Conservation (phyloP, 495 filamentous ascomycete genomes). For the Aspergillus avenaceus region DNA sequence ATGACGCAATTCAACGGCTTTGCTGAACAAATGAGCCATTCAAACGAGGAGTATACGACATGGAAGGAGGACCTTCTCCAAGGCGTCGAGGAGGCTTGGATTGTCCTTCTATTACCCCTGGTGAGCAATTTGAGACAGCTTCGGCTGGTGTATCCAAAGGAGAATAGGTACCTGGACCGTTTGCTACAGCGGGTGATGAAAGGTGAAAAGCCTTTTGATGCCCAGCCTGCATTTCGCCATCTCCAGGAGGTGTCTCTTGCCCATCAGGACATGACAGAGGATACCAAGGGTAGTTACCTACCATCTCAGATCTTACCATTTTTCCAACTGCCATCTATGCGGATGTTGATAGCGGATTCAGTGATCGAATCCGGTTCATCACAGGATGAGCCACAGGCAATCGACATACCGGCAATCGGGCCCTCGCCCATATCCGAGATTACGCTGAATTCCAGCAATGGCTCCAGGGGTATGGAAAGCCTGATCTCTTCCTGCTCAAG, state of each 20-base stretch:
- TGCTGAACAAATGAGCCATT: constrained; percentile 13
- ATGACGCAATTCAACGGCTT: constrained; percentile 8
- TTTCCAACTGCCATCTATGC: constrained; percentile 28
- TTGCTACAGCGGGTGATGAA: constrained; percentile 19
- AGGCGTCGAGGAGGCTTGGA: constrained; percentile 27
- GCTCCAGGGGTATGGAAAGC: constrained; percentile 22
- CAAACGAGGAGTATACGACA: constrained; percentile 16
- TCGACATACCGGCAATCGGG: neutral
- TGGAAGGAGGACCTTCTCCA: constrained; percentile 23
- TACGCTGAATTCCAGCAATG: constrained; percentile 26
- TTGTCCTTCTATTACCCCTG: constrained; percentile 25
- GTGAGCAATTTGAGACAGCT: constrained; percentile 24
- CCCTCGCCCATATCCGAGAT: constrained; percentile 24
- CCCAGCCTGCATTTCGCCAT: constrained; percentile 12
- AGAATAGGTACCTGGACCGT: constrained; percentile 18
- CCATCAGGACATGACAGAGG: constrained; percentile 13
- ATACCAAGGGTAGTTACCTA: constrained; percentile 11
- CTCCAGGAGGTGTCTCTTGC: constrained; percentile 21
- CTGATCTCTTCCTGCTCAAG: constrained; percentile 21
- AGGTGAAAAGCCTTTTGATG: constrained; percentile 17
- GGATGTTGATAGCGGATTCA: constrained; percentile 20
- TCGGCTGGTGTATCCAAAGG: constrained; percentile 17
- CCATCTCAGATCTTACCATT: constrained; percentile 22
- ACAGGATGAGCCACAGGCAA: neutral
- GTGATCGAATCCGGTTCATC: constrained; percentile 22